Evolutionary conservation across 2,329 filamentous ascomycete species (phyloP), one percentile per base, ranked within the genome.

Genomic region (Karstenula rhodostoma): DNA sequence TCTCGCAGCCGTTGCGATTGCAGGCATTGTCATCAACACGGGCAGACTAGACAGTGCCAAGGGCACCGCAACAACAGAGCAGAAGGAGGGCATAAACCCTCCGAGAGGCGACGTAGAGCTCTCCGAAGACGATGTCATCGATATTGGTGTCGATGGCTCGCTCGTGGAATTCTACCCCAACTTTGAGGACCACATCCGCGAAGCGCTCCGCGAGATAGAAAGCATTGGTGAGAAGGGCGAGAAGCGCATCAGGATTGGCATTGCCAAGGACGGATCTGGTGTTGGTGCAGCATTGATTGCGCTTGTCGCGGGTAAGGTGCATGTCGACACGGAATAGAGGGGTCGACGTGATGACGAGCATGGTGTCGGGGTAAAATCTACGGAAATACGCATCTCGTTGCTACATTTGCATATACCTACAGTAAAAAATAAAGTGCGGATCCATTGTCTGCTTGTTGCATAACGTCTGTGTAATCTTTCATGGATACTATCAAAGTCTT

Each of bases 251-350:
- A 86, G 93, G 59, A 97, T 99, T 72, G 95, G 94, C 23, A 95
- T 98, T 73, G 95, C 95, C 63, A 97, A 97, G 84, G 95, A 99
- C 76, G 95, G 95, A 50, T 95, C 91, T 65, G 95, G 93, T 64
- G 92, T 97, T n/a, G 95, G 95, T 56, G 95, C 95, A 3, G 95
- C 95, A 43, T 82, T 99, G 70, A 98, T 98, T 79, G 95, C 95
- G 54, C 86, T 97, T 53, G 91, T 97, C 29, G 94, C 94, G 1
- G 90, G 91, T 1, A 82, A 85, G 72, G 71, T 77, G 2, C 62
- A 42, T 52, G 58, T 57, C 2, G 57, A 57, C 47, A 57, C 56
- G 7, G 51, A 60, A 12, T 48, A 47, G 22, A 12, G 15, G 10
- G 4, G 52, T 25, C 43, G 32, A 13, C 49, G 10, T 35, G 19